A percentile compares a stretch with the other conserved stretches of the same genome.
phyloP scores from a whole-genome alignment of 805 yeast species.

The Suhomyces tanzawaensis region DNA sequence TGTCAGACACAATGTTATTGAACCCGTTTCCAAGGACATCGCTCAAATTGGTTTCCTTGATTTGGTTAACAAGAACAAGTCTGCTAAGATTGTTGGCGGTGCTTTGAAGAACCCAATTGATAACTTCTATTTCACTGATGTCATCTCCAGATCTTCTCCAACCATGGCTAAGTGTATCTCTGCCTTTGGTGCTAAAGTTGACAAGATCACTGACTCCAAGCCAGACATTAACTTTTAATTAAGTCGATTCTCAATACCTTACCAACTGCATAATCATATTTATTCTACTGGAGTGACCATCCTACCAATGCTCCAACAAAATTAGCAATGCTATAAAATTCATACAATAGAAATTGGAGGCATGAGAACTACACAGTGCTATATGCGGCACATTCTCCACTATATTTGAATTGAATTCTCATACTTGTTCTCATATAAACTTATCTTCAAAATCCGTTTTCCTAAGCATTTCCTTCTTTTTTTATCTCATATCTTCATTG shows the following conservation, averaged over 20 bases:
- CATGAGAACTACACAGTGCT: too few relatives aligned
- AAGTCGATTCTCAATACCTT: conserved; percentile 1
- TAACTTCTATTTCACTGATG: conserved; percentile 86
- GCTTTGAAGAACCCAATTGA: conserved; percentile 68
- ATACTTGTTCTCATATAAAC: conserved; percentile 4
- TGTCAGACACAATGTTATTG: conserved; percentile 70
- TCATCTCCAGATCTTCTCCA: conserved; percentile 80
- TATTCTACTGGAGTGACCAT: background rate
- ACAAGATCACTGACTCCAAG: conserved; percentile 51
- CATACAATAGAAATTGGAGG: background rate
- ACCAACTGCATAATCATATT: conserved; percentile 12
- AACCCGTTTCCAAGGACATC: conserved; percentile 58
- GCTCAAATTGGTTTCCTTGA: conserved; percentile 57
- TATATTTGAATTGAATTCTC: background rate
- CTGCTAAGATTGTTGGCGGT: conserved; percentile 39
- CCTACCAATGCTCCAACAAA: background rate
- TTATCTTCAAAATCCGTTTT: conserved; percentile 3
- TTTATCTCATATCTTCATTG: conserved; percentile 6
- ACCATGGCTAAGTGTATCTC: conserved; percentile 88
- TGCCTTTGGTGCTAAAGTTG: conserved; percentile 64
- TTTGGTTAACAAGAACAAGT: conserved; percentile 36
- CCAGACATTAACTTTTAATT: conserved; percentile 38
- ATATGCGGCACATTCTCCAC: too few relatives aligned
- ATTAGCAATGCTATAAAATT: background rate
- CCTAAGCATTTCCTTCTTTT: conserved; percentile 5